Percentiles rank a stretch among this genome's conserved stretches.
phyloP scores from a whole-genome alignment of 2,329 filamentous ascomycete genomes.

The Clarireedia paspali region DNA sequence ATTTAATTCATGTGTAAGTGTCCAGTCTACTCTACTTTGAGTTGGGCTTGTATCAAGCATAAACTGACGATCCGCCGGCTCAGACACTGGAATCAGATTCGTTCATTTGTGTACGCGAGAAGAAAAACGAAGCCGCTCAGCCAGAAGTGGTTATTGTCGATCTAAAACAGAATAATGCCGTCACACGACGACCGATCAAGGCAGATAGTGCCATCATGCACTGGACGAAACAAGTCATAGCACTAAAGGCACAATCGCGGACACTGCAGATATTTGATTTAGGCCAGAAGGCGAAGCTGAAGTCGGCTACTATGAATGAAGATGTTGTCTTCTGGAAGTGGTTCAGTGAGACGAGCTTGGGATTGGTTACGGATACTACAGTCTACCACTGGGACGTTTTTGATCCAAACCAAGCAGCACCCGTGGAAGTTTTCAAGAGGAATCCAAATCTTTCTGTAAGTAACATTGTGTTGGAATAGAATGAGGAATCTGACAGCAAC shows the following conservation, averaged over 20 bases:
- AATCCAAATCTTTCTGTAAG: constrained; percentile 80
- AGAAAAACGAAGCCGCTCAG: constrained; percentile 74
- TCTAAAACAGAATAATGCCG: constrained; percentile 94
- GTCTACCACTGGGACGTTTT: constrained; percentile 99
- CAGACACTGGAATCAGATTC: constrained; percentile 97
- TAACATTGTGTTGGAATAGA: constrained; percentile 16
- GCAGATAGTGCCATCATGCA: constrained; percentile 99
- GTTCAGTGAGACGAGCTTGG: constrained; percentile 84
- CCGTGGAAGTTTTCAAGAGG: constrained; percentile 89
- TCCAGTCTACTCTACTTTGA: neutral
- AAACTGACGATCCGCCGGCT: constrained; percentile 12
- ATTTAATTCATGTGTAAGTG: constrained; percentile 78
- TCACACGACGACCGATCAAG: constrained; percentile 92
- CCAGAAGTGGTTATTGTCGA: constrained; percentile 97
- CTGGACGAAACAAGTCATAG: constrained; percentile 92
- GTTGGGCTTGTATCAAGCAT: constrained; percentile 10
- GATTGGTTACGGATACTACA: constrained; percentile 81
- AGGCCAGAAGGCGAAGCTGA: constrained; percentile 86
- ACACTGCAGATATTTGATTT: constrained; percentile 98
- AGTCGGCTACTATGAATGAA: constrained; percentile 93
- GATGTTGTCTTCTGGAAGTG: constrained; percentile 99
- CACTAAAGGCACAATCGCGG: constrained; percentile 85
- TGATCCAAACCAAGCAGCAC: constrained; percentile 68
- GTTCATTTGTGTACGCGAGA: constrained; percentile 94
- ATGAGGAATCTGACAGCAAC: constrained; percentile 14